Percentiles rank a stretch among this genome's conserved stretches.
Conservation (phyloP, 2,329 filamentous ascomycete species). For the Aspergillus versicolor region DNA sequence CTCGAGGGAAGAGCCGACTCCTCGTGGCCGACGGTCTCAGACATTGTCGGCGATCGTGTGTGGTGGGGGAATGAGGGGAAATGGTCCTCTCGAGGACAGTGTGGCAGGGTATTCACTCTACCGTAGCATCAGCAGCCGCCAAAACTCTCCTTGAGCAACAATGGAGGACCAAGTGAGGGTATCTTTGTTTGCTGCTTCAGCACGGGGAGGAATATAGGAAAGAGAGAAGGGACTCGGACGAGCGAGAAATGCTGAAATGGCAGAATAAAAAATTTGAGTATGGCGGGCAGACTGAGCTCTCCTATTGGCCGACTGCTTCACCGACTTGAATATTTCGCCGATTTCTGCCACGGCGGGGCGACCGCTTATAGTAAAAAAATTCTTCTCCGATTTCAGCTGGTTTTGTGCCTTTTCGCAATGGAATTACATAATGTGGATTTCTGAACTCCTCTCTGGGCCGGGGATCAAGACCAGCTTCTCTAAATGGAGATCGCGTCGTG, state of each 20-base stretch:
- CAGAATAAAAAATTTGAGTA: slow-evolving; percentile 29
- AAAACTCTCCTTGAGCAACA: slow-evolving; percentile 21
- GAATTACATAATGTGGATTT: slow-evolving; percentile 6
- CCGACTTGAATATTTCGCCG: slow-evolving; percentile 18
- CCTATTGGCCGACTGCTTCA: slow-evolving; percentile 24
- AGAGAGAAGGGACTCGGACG: slow-evolving; percentile 18
- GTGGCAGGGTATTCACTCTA: slow-evolving; percentile 33
- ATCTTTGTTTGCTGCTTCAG: slow-evolving; percentile 27
- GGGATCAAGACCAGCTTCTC: neutral
- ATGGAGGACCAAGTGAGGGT: slow-evolving; percentile 16
- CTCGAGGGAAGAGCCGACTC: slow-evolving; percentile 37
- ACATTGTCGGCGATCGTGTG: slow-evolving; percentile 27
- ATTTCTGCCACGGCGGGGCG: slow-evolving; percentile 17
- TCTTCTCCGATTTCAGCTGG: slow-evolving; percentile 11
- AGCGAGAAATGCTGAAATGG: slow-evolving; percentile 18
- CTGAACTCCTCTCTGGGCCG: neutral
- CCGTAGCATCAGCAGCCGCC: slow-evolving; percentile 39
- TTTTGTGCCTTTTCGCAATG: slow-evolving; percentile 5
- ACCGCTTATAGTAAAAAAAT: slow-evolving; percentile 19
- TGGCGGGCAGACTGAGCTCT: slow-evolving; percentile 17
- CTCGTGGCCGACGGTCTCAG: slow-evolving; percentile 31
- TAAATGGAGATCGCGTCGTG: neutral
- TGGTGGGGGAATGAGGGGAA: slow-evolving; percentile 21
- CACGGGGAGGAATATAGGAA: slow-evolving; percentile 27
- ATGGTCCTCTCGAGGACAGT: slow-evolving; percentile 42